phyloP scores from a whole-genome alignment of 805 yeast species.

The Nadsonia fulvescens region DNA sequence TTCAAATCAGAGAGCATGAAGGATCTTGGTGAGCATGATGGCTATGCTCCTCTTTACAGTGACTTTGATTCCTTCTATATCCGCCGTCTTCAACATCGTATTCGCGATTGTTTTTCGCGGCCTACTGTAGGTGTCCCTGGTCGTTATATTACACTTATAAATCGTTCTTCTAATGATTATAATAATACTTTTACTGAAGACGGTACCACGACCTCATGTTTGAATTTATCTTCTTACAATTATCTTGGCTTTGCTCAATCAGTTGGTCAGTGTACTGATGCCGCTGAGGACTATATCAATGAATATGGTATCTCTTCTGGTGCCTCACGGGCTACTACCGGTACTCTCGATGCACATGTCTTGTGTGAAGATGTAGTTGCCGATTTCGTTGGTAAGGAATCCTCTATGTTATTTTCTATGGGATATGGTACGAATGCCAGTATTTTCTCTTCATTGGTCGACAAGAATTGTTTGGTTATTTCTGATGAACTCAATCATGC shows the following conservation, averaged over 20 bases:
- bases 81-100: slow-evolving; percentile 75
- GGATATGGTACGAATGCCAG: slow-evolving; percentile 94
- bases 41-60: slow-evolving; percentile 90
- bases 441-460: slow-evolving; percentile 65
- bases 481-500: slow-evolving; percentile 93
- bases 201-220: slow-evolving; percentile 59
- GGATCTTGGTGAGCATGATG: slow-evolving; percentile 60
- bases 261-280: slow-evolving; percentile 75
- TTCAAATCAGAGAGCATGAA: slow-evolving; percentile 44
- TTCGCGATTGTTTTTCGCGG: slow-evolving; percentile 88
- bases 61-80: slow-evolving; percentile 88
- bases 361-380: slow-evolving; percentile 68
- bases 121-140: slow-evolving; percentile 98
- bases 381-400: slow-evolving; percentile 78
- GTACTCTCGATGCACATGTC: slow-evolving; percentile 57
- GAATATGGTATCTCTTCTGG: slow-evolving; percentile 62
- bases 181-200: slow-evolving; percentile 51
- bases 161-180: slow-evolving; percentile 52
- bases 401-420: slow-evolving; percentile 71
- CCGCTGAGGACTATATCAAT: slow-evolving; percentile 43
- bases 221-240: slow-evolving; percentile 80
- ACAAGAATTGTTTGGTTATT: slow-evolving; percentile 74
- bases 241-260: slow-evolving; percentile 95
- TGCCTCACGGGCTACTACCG: slow-evolving; percentile 59
- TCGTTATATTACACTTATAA: slow-evolving; percentile 65